Conservation (phyloP, 805 yeast species). For the Yamadazyma phyllophila region DNA sequence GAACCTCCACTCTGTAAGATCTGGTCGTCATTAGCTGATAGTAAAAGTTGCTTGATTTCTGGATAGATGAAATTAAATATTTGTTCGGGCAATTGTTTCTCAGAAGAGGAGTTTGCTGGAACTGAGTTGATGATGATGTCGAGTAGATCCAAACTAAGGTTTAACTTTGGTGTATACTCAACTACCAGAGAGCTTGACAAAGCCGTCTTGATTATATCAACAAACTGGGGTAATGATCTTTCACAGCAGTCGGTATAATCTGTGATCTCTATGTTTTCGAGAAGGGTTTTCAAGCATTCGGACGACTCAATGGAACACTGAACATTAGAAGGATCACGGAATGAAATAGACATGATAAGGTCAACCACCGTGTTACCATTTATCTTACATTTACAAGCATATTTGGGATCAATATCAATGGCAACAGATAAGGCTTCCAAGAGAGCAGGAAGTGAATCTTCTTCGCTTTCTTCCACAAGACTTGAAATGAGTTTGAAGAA, state of each 20-base stretch:
- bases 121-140: constrained; percentile 47
- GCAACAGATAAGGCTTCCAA: constrained; percentile 66
- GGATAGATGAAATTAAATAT: constrained; percentile 47
- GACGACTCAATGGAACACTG: constrained; percentile 64
- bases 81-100: constrained; percentile 30
- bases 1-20: constrained; percentile 76
- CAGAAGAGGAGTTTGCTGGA: constrained; percentile 22
- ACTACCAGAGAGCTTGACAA: constrained; percentile 18
- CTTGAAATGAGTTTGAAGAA: constrained; percentile 40
- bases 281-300: constrained; percentile 63
- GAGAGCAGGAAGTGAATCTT: constrained; percentile 73
- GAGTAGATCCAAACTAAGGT: constrained; percentile 57
- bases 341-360: constrained; percentile 61
- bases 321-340: constrained; percentile 71
- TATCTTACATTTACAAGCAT: constrained; percentile 20
- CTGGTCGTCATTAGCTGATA: constrained; percentile 65
- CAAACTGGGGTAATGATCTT: constrained; percentile 50
- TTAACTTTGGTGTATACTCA: constrained; percentile 61
- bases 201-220: constrained; percentile 33
- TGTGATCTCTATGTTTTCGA: constrained; percentile 44
- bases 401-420: constrained; percentile 36
- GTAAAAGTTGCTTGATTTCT: constrained; percentile 36
- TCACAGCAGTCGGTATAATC: constrained; percentile 50
- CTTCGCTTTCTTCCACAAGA: constrained; percentile 63
- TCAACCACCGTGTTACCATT: constrained; percentile 42